Base-by-base conservation (phyloP, 768 basidiomycete species). In the Xerocomus potaroensis region DNA sequence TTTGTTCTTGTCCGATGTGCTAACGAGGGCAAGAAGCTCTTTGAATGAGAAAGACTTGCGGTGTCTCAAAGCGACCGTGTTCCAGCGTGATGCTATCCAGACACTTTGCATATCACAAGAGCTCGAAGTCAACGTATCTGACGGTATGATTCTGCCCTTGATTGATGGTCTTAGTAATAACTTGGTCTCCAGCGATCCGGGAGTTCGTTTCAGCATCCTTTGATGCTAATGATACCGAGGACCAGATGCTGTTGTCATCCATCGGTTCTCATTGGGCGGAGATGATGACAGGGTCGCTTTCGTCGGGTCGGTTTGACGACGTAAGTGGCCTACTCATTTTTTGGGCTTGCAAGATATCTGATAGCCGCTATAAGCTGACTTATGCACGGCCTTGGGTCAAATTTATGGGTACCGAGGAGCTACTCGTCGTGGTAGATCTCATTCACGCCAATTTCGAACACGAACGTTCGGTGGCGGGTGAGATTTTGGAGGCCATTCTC, bases 361-460 rank as follows among this genome's bases (percentile, higher is more conserved):
- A 47, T 21, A 10, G 1, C 22, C 18, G 22, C 8, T 22, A 47
- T 24, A 52, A 62, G 59, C 50, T 49, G 39, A 47, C n/a, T 10
- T 27, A 37, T 41, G 50, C 27, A 5, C 47, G 33, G 0, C 52
- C 51, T 12, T 90, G 87, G 87, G 67, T 84, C 34, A 71, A 67
- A 32, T 84, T 76, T 55, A 72, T 84, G 54, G 59, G 67, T 5
- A 56, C 63, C 3, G 53, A 65, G 3, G 71, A 72, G 14, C 58
- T 81, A 3, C 63, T 79, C 4, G 51, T 61, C 5, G 63, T 78
- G 6, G 56, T 88, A 10, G 75, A 79, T 52, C 47, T 64, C 7
- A 50, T 76, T 40, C 53, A 55, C 16, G 35, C 41, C 6, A 38
- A 47, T 32, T 43, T 46, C 4, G 51, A 53, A 18, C 33, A 34